Percentiles rank a stretch among this genome's conserved stretches.
Conservation (phyloP, 306 rosid genomes). For the Cajanus cajan region DNA sequence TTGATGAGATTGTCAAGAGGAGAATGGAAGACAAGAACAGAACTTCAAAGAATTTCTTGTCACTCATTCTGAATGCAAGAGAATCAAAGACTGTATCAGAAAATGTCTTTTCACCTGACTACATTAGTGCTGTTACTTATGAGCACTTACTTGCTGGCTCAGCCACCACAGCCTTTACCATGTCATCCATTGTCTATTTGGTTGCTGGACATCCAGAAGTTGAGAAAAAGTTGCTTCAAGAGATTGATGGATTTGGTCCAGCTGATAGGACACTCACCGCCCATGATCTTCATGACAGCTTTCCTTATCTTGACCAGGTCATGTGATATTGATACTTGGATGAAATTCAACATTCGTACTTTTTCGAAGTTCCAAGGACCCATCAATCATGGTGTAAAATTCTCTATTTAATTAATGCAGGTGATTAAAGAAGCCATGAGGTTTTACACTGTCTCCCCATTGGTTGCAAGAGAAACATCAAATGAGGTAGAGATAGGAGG, state of each 20-base stretch:
- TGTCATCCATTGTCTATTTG: slow-evolving; percentile 78
- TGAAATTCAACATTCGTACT: not conserved
- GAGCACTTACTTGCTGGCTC: slow-evolving; percentile 95
- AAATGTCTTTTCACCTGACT: slow-evolving; percentile 62
- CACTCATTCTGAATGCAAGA: slow-evolving; percentile 68
- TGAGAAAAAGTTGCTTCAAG: slow-evolving; percentile 65
- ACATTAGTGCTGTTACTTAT: slow-evolving; percentile 77
- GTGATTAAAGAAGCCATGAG: slow-evolving; percentile 93
- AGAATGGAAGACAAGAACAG: slow-evolving; percentile 53
- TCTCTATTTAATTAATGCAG: slow-evolving; percentile 40
- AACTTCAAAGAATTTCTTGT: slow-evolving; percentile 68
- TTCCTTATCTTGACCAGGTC: slow-evolving; percentile 86
- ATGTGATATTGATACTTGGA: slow-evolving; percentile 8
- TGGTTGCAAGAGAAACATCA: slow-evolving; percentile 91
- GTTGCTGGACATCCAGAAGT: slow-evolving; percentile 82
- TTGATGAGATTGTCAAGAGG: slow-evolving; percentile 70
- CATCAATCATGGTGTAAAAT: not conserved
- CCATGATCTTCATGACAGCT: slow-evolving; percentile 61
- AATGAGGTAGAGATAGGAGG: slow-evolving; percentile 85
- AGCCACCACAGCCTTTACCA: slow-evolving; percentile 75
- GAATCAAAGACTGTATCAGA: slow-evolving; percentile 51
- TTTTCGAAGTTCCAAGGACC: not conserved
- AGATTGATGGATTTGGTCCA: slow-evolving; percentile 72
- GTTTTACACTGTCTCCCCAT: slow-evolving; percentile 76
- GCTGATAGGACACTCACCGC: slow-evolving; percentile 50